Evolutionary conservation across 345 rosid genomes (phyloP).

Genomic region (Ceriops zippeliana): DNA sequence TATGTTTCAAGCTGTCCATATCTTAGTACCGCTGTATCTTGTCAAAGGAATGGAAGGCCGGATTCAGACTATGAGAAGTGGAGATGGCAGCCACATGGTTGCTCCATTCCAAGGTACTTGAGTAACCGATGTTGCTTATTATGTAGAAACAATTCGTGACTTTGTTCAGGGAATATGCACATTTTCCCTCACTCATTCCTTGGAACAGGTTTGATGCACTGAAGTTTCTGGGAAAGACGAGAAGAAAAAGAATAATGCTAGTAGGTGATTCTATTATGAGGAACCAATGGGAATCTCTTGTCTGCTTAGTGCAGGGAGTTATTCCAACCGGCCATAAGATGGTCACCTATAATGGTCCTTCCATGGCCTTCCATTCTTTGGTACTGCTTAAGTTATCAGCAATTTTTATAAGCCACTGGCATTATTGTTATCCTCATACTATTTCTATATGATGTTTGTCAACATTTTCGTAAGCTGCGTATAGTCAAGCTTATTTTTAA

Average conservation of each 20-base stretch:
- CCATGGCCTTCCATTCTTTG: constrained; percentile 88
- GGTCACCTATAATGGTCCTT: constrained; percentile 65
- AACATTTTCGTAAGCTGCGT: too few species aligned
- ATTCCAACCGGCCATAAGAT: constrained; percentile 65
- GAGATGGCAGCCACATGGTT: constrained; percentile 79
- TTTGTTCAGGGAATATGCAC: too few species aligned
- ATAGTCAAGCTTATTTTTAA: not conserved
- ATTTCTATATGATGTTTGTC: too few species aligned
- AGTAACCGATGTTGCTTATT: not conserved
- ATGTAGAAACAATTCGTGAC: too few species aligned
- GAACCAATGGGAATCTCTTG: constrained; percentile 98
- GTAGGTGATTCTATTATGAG: constrained; percentile 97
- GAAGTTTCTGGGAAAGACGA: constrained; percentile 74
- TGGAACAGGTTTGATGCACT: constrained; percentile 72
- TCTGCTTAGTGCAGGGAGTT: constrained; percentile 85
- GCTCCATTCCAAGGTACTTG: constrained; percentile 77
- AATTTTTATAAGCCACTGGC: too few species aligned
- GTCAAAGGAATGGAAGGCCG: constrained; percentile 87
- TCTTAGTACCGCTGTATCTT: constrained; percentile 66
- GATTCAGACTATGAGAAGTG: constrained; percentile 87
- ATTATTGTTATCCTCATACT: too few species aligned
- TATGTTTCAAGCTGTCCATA: constrained; percentile 83
- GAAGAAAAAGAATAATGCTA: constrained; percentile 76
- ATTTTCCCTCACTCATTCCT: not conserved
- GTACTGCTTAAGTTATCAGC: constrained; percentile 24